Evolutionary conservation across 129 eudicot genomes (phyloP), one percentile per base, ranked within the genome.

Genomic region (Flaveria robusta): DNA sequence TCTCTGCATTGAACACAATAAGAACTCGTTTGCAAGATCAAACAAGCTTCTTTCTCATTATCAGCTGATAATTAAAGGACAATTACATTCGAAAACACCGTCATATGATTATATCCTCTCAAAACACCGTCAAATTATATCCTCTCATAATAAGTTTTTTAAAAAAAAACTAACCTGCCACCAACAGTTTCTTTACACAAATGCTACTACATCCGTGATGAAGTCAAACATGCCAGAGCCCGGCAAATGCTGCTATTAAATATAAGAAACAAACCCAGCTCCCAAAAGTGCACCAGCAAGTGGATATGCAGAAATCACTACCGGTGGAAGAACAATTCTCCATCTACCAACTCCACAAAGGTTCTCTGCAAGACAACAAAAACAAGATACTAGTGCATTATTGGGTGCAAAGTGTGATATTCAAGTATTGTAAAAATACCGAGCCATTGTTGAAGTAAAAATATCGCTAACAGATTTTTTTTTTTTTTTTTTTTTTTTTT

Each of bases 181-280:
- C 27, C 66, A 29, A 64, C 73, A 50, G 64, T 50, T 50, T 66
- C 83, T 73, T 80, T 80, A 80, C 83, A 78, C 65, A 78, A 62
- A 70, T 46, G 71, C 71, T 78, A 58, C 63, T 42, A 59, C 71
- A 47, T 41, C 64, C 72, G 4, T 78, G 82, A 65, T 49, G 71
- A 60, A 78, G 71, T 51, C 72, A 78, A 70, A 78, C 72, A 55
- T 63, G 0, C 13, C 54, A 39, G 12, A 70, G 50, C 68, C 27
- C 54, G 66, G 60, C 72, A 71, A 59, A 70, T 55, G 37, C 82
- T 60, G 45, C 46, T 47, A 62, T 62, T 43, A 62, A 2, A 39
- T 11, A 52, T 42, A 65, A 12, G 39, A 37, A 49, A 49, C 16
- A 34, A 47, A 73, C 60, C 29, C 68, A 54, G 45, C 16, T 74